Evolutionary conservation across 2,329 filamentous ascomycete species (phyloP), one percentile per base, ranked within the genome.

Genomic region (Colletotrichum sp.): DNA sequence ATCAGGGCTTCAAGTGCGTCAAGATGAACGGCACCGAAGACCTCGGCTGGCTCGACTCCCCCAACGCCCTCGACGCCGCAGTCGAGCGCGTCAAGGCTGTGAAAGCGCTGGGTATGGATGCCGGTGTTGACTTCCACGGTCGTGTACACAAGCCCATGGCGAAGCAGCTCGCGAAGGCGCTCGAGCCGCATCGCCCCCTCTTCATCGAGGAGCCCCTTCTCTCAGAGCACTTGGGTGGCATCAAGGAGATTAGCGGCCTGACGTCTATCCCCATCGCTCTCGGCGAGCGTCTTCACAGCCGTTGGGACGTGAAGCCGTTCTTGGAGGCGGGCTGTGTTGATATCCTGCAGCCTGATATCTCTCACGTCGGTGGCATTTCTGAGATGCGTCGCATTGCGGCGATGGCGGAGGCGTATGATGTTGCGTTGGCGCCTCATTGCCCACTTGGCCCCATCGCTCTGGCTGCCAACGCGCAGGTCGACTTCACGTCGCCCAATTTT

Each of bases 21-120:
- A 96, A 96, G 82, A 96, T 96, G 94, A 95, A 96, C 81, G 94
- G 90, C 8, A 96, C 94, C 0, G 93, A 94, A 80, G 94, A 95
- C 77, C 84, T 95, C 2, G 92, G 91, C 78, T 96, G 94, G 94
- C 87, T 96, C 0, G 94, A 96, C 82, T 93, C 93, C 1, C 94
- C 94, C 0, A 86, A 88, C 0, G 88, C 88, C 0, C 87, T 96
- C 0, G 88, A 93, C 60, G 86, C 89, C 7, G 92, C 90, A 60
- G 91, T 95, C 4, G 90, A 94, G 74, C 88, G 94, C 3, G 86
- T 96, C 15, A 92, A 93, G 78, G 87, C 90, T 0, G 94, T 96
- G 12, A 95, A 94, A 81, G 87, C 88, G 0, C 84, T 95, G 0
- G 94, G 94, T 2, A 89, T 96, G 78, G 94, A 96, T 72, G 94